Conservation (phyloP, 768 basidiomycete genomes). For the Lentinula lateritia region DNA sequence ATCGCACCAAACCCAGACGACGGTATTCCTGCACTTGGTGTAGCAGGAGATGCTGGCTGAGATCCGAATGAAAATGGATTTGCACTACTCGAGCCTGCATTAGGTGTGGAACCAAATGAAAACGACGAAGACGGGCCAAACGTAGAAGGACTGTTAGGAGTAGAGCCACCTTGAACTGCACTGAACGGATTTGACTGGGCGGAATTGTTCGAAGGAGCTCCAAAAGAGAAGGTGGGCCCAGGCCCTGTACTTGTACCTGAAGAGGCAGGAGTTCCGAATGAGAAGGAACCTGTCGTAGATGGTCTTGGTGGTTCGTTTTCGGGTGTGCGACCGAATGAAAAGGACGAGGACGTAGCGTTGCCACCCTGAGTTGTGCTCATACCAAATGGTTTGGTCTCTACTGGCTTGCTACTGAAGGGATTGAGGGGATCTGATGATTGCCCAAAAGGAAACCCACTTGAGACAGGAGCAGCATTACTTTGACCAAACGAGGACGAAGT, state of each 20-base stretch:
- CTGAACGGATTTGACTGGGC: constrained; percentile 35
- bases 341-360: constrained; percentile 12
- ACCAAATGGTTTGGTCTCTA: constrained; percentile 10
- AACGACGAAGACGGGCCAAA: constrained; percentile 40
- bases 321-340: constrained; percentile 33
- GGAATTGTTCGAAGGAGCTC: constrained; percentile 26
- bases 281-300: constrained; percentile 37
- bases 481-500: constrained; percentile 29
- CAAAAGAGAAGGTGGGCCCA: constrained; percentile 39
- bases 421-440: constrained; percentile 16
- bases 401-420: constrained; percentile 22
- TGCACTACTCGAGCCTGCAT: constrained; percentile 23
- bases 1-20: constrained; percentile 30
- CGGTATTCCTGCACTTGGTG: constrained; percentile 31
- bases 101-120: constrained; percentile 35
- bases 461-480: constrained; percentile 22
- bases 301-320: constrained; percentile 32
- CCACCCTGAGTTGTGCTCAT: constrained; percentile 12
- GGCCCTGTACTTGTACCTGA: constrained; percentile 33
- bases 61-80: constrained; percentile 47
- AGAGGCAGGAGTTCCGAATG: constrained; percentile 35
- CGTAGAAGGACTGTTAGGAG: constrained; percentile 55
- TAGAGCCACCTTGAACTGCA: constrained; percentile 34
- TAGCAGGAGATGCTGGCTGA: constrained; percentile 57
- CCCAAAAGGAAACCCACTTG: constrained; percentile 25